Conservation (phyloP, 441 rosid species). For the Biscutella laevigata region DNA sequence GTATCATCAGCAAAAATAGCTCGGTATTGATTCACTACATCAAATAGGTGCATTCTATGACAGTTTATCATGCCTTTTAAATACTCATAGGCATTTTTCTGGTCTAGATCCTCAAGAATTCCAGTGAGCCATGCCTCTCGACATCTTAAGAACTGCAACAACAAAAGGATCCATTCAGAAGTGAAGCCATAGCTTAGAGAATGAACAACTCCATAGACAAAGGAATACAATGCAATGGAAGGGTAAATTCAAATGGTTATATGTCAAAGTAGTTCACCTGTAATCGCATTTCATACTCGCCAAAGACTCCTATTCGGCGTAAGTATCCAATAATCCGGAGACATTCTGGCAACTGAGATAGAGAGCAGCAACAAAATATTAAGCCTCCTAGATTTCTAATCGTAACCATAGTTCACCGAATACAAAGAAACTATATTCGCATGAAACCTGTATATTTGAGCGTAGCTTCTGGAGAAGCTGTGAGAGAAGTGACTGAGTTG, state of each 20-base stretch:
- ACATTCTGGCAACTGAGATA: conserved; percentile 76
- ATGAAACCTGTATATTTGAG: conserved; percentile 74
- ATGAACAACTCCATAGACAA: not conserved
- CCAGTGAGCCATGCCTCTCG: conserved; percentile 97
- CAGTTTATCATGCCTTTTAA: conserved; percentile 92
- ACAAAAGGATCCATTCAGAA: conserved; percentile 17
- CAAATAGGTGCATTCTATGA: conserved; percentile 82
- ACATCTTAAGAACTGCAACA: conserved; percentile 74
- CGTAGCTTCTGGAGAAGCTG: conserved; percentile 90
- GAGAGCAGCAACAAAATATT: conserved; percentile 12
- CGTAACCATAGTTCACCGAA: conserved; percentile 3
- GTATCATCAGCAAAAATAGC: conserved; percentile 96
- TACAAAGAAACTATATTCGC: conserved; percentile 6
- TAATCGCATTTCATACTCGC: conserved; percentile 84
- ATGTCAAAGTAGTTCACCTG: conserved; percentile 42
- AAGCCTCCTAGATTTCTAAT: conserved; percentile 1
- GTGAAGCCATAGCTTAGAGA: conserved; percentile 11
- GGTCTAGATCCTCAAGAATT: conserved; percentile 87
- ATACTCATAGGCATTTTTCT: conserved; percentile 77
- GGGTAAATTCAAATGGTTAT: not conserved
- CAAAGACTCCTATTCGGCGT: conserved; percentile 81
- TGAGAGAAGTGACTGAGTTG: conserved; percentile 88
- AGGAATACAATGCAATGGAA: not conserved
- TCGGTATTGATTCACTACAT: conserved; percentile 90
- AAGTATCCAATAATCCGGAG: conserved; percentile 89